These are phyloP conservation scores for Arachis stenosperma DNA, from an alignment of 306 rosid genomes.

Conservation along the genomic window DNA sequence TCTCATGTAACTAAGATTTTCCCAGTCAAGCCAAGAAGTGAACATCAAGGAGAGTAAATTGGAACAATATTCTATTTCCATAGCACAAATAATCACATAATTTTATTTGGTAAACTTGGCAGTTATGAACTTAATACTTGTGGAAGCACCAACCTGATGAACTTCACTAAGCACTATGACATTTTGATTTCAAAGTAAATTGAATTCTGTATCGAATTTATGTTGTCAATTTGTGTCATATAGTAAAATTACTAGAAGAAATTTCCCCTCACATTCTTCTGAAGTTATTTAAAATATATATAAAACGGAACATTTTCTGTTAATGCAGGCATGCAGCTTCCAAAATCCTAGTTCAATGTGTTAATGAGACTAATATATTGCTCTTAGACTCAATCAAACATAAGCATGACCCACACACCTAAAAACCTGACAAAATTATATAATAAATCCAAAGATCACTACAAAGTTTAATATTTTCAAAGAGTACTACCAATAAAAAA, in stretches of 20 bases:
- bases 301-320: neutral
- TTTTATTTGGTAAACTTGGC: neutral
- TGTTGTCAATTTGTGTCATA: neutral
- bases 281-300: neutral
- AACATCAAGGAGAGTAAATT: neutral
- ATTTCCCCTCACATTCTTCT: too few relatives aligned
- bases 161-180: too few relatives aligned
- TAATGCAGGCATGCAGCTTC: neutral
- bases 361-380: neutral
- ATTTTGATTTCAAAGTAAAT: too few relatives aligned
- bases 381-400: neutral
- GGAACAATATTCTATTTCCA: neutral
- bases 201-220: neutral
- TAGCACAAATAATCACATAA: neutral
- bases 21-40: neutral
- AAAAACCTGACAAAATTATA: neutral
- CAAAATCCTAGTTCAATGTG: neutral
- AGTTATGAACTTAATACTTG: neutral
- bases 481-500: too few relatives aligned
- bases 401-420: neutral
- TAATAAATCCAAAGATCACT: too few relatives aligned
- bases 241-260: too few relatives aligned
- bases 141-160: too few relatives aligned
- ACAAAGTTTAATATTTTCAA: too few relatives aligned
- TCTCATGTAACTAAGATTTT: slow-evolving; percentile 8